Evolutionary conservation across 169 alveolate species (phyloP).

Genomic region (Theileria annulata): DNA sequence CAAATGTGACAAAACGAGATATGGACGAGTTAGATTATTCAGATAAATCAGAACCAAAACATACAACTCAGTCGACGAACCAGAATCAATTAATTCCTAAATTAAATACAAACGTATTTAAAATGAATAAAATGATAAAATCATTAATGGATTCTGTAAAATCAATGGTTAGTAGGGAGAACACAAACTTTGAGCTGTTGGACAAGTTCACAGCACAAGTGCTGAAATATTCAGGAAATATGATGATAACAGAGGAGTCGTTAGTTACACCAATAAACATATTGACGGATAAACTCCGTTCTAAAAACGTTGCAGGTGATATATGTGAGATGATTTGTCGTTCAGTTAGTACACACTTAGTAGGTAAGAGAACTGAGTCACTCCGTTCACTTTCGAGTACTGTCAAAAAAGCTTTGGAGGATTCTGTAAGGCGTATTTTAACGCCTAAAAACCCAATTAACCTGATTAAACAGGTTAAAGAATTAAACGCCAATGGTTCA

Average conservation of each 20-base stretch:
- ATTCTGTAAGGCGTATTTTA: conserved; percentile 44
- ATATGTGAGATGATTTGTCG: conserved; percentile 61
- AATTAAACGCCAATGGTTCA: conserved; percentile 88
- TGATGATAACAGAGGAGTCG: conserved; percentile 47
- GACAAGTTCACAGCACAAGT: conserved; percentile 57
- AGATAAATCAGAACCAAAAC: conserved; percentile 22
- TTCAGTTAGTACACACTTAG: conserved; percentile 43
- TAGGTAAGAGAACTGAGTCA: conserved; percentile 62
- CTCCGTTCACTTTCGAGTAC: conserved; percentile 56
- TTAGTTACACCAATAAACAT: conserved; percentile 50
- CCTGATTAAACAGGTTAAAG: conserved; percentile 61
- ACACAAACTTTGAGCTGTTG: neutral
- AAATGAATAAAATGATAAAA: neutral
- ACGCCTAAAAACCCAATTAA: conserved; percentile 65
- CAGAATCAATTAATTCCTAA: too few species aligned
- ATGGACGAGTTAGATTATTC: conserved; percentile 66
- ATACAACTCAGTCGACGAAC: too few species aligned
- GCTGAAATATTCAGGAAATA: conserved; percentile 58
- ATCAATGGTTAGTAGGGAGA: neutral
- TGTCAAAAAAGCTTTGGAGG: conserved; percentile 54
- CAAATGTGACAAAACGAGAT: conserved; percentile 40
- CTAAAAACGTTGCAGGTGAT: conserved; percentile 65
- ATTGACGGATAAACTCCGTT: conserved; percentile 25
- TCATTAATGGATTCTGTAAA: neutral
- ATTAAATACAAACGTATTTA: neutral